Conservation (phyloP, 192 early-diverging fungal genomes). For the Funneliformis geosporum region DNA sequence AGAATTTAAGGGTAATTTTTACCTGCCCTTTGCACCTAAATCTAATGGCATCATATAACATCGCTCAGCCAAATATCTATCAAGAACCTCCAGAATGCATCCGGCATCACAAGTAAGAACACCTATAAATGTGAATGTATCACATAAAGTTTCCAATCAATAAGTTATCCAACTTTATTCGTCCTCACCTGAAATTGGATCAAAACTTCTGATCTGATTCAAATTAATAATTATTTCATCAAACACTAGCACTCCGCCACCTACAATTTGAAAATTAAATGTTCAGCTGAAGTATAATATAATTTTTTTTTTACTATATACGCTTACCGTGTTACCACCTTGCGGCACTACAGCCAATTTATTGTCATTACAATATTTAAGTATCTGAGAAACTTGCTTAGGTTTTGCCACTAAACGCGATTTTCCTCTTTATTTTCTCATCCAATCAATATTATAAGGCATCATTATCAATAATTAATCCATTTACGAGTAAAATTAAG, state of each 20-base stretch:
- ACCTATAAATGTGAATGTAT: slow-evolving; percentile 64
- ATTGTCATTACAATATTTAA: slow-evolving; percentile 86
- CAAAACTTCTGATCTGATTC: slow-evolving; percentile 76
- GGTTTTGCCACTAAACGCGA: slow-evolving; percentile 84
- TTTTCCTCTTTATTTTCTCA: slow-evolving; percentile 89
- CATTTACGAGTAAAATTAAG: slow-evolving; percentile 47
- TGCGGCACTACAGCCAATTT: slow-evolving; percentile 93
- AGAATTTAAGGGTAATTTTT: background rate
- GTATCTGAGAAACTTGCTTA: slow-evolving; percentile 81
- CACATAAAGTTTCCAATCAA: slow-evolving; percentile 33
- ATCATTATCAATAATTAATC: slow-evolving; percentile 55
- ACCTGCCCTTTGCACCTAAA: slow-evolving; percentile 79
- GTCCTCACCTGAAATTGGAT: slow-evolving; percentile 56
- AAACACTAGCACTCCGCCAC: slow-evolving; percentile 92
- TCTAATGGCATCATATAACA: slow-evolving; percentile 94
- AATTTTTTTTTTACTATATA: background rate
- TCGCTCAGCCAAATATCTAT: slow-evolving; percentile 78
- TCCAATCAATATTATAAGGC: slow-evolving; percentile 87
- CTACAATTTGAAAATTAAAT: slow-evolving; percentile 23
- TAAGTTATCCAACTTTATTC: slow-evolving; percentile 9
- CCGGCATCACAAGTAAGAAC: slow-evolving; percentile 92
- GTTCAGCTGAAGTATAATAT: background rate
- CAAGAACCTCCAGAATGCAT: slow-evolving; percentile 87
- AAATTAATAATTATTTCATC: slow-evolving; percentile 93
- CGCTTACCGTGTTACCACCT: slow-evolving; percentile 89